phyloP scores from a whole-genome alignment of 352 stramenopile genomes.

The Albugo laibachii region DNA sequence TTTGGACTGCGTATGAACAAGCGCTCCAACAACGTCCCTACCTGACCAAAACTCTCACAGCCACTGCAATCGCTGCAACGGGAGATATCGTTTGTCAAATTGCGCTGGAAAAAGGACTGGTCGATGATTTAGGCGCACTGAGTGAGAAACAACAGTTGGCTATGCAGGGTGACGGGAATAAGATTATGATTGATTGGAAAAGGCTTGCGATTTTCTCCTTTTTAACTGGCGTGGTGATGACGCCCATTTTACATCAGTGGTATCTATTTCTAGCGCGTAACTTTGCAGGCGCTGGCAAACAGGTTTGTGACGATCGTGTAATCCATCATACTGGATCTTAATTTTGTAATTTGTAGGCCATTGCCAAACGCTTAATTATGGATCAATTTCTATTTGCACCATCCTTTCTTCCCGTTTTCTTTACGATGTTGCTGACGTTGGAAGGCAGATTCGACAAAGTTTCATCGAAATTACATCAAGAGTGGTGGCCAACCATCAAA shows the following conservation, averaged over 20 bases:
- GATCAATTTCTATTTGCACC: conserved; percentile 67
- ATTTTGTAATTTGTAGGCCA: conserved; percentile 5
- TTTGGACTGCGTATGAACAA: conserved; percentile 29
- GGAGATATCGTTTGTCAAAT: conserved; percentile 57
- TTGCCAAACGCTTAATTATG: conserved; percentile 45
- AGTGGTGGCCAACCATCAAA: conserved; percentile 64
- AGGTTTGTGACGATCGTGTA: conserved; percentile 2
- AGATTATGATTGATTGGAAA: conserved; percentile 16
- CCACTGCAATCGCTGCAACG: conserved; percentile 27
- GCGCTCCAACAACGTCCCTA: conserved; percentile 36
- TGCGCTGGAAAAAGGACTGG: conserved; percentile 15
- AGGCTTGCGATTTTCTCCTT: conserved; percentile 44
- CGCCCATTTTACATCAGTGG: conserved; percentile 61
- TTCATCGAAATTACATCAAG: conserved; percentile 30
- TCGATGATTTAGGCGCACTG: neutral
- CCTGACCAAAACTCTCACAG: conserved; percentile 44
- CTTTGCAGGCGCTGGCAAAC: conserved; percentile 15
- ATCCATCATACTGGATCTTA: neutral
- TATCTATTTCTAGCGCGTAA: conserved; percentile 32
- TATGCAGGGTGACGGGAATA: neutral
- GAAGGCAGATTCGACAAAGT: conserved; percentile 30
- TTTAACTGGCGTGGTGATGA: conserved; percentile 37
- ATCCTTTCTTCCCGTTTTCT: conserved; percentile 51
- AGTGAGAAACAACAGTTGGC: neutral
- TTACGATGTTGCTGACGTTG: conserved; percentile 38